A percentile compares a stretch with the other conserved stretches of the same genome.
These are phyloP conservation scores for Eragrostis curvula DNA, from an alignment of 176 grass and related monocot genomes.

Conservation along the genomic window DNA sequence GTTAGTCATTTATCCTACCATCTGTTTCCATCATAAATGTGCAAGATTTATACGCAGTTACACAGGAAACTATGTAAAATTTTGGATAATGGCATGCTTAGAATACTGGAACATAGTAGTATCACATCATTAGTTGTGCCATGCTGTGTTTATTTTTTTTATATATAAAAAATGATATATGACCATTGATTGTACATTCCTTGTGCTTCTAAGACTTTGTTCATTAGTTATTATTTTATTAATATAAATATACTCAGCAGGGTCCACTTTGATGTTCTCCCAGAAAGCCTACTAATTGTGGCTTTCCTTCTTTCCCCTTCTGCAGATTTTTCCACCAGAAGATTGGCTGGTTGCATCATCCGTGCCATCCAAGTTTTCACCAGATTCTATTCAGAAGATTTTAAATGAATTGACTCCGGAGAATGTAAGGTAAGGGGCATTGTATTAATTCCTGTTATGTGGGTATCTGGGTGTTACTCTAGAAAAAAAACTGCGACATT, in stretches of 20 bases:
- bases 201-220: background rate
- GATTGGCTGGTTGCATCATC: slow-evolving; percentile 83
- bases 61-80: background rate
- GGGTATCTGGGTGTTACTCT: background rate
- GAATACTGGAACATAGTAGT: background rate
- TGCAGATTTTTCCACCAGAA: slow-evolving; percentile 87
- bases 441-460: background rate
- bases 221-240: background rate
- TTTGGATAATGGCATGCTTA: background rate
- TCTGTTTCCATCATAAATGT: background rate
- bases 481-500: slow-evolving; percentile 7
- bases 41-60: slow-evolving; percentile 9
- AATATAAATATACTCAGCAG: background rate
- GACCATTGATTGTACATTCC: background rate
- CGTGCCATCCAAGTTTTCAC: slow-evolving; percentile 80
- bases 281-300: background rate
- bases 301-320: background rate
- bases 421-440: slow-evolving; percentile 77
- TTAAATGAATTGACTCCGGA: slow-evolving; percentile 82
- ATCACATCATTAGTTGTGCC: background rate
- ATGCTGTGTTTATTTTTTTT: slow-evolving; percentile 16
- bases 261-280: background rate
- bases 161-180: too few species aligned
- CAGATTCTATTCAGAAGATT: slow-evolving; percentile 68
- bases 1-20: slow-evolving; percentile 6